Evolutionary conservation across 2,329 filamentous ascomycete species (phyloP), one percentile per base, ranked within the genome.

Genomic region (Trichoderma sp.): DNA sequence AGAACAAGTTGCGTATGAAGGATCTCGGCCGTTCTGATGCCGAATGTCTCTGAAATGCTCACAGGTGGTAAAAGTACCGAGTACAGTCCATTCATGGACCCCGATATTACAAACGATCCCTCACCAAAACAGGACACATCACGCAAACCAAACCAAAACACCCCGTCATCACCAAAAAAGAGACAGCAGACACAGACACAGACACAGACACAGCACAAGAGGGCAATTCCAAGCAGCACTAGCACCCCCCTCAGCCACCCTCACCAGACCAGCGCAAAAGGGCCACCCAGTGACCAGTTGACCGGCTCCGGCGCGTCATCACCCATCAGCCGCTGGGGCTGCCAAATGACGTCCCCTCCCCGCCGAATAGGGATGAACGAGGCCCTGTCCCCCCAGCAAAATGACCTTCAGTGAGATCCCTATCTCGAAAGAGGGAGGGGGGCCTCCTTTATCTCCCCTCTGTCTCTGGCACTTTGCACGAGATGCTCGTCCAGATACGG

Each of bases 301-400:
- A 64, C 62, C 54, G 54, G 62, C 44, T 57, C 64, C 58, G 50
- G 57, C 64, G 64, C 64, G 64, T 65, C 64, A 65, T 65, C 64
- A 50, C 45, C 62, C 62, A 64, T 28, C 54, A 52, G 62, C 54
- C 55, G 41, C 15, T 34, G 30, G 28, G 30, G 9, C 30, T 64
- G 62, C 54, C 52, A 64, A 64, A 64, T 64, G 62, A 64, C 62
- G 62, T 59, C 3, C 34, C 54, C 62, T 50, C 60, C 62, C 60
- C 60, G 59, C 59, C 50, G 50, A 55, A 59, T 58, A 44, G 41
- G 41, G 48, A 63, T 55, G 10, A 14, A 34, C 26, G 50, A 39
- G 7, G 3, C 28, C 44, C 21, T 48, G 6, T 10, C 19, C 24
- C 58, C 59, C 59, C 50, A 28, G 59, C 59, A 43, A 51, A 51